Base-by-base conservation (phyloP, 495 filamentous ascomycete species). In the Trichoderma gamsii region DNA sequence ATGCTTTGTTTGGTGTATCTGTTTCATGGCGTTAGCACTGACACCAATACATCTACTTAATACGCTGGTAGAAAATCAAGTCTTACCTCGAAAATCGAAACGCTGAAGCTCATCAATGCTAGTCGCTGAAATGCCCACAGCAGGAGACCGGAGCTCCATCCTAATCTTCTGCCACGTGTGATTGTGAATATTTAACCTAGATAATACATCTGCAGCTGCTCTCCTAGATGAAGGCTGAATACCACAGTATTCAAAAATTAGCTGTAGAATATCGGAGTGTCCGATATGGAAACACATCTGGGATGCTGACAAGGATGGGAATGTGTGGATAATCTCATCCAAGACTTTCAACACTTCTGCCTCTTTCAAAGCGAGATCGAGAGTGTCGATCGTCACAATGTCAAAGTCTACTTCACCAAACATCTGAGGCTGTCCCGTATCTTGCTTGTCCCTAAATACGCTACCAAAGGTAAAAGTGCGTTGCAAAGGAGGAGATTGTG, bases 321-420 rank as follows among this genome's bases (percentile, higher is more conserved):
- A 94, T 8, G 88, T 86, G 49, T 89, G 84, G 27, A 96, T 84
- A 59, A 97, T 89, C 72, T 99, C 95, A 74, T 98, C 94, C 59
- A 97, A 74, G 8, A 97, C 92, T 75, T 97, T 98, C 67, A 99
- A 87, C 4, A 92, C 90, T 74, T 99, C 95, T 1, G 95, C 95
- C 77, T 99, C 95, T 73, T 95, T 93, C 65, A 97, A 75, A 0
- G 93, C 87, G n/a, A 96, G 80, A 73, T 98, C 92, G 29, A 91
- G 75, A 2, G 88, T 88, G 70, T 93, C 88, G 65, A 86, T 82
- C 0, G 91, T 92, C 18, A 95, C 83, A 71, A 99, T 92, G 79
- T 99, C 96, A 76, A 97, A 98, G 73, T 98, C 95, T 8, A 93
- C 93, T 74, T 98, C 96, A 56, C 89, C 88, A 76, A 90, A 89